phyloP scores from a whole-genome alignment of 768 basidiomycete genomes.

The Chalciporus sphaerocephalus region DNA sequence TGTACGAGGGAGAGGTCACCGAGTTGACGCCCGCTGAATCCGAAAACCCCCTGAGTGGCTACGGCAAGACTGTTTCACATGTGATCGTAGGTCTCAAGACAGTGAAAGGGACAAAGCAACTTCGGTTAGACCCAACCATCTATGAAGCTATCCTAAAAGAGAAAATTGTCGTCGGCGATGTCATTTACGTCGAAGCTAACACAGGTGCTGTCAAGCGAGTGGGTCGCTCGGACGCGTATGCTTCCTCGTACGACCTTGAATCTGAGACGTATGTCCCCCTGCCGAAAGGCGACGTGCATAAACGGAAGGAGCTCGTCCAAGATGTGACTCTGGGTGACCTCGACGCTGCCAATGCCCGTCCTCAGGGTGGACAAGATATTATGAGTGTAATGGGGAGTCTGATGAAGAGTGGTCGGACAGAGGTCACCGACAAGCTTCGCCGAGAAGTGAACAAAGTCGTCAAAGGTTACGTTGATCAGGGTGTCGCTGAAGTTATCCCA shows the following conservation, averaged over 20 bases:
- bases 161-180: constrained; percentile 93
- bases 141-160: constrained; percentile 98
- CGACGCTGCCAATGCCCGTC: constrained; percentile 93
- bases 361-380: constrained; percentile 96
- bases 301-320: constrained; percentile 92
- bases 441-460: constrained; percentile 97
- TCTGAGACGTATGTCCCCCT: constrained; percentile 98
- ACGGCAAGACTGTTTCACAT: constrained; percentile 98
- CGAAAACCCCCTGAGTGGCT: constrained; percentile 95
- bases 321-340: constrained; percentile 93
- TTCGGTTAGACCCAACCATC: constrained; percentile 89
- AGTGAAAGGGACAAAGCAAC: constrained; percentile 87
- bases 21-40: constrained; percentile 94
- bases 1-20: constrained; percentile 98
- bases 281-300: constrained; percentile 95
- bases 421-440: constrained; percentile 94
- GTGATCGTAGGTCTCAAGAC: constrained; percentile 96
- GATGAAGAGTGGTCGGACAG: constrained; percentile 89
- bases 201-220: constrained; percentile 98
- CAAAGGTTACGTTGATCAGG: constrained; percentile 95
- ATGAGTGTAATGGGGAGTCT: constrained; percentile 96
- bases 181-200: constrained; percentile 91
- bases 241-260: constrained; percentile 95
- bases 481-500: constrained; percentile 95
- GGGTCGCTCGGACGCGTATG: constrained; percentile 95